A percentile compares a stretch with the other conserved stretches of the same genome.
phyloP scores from a whole-genome alignment of 352 stramenopile genomes.

The Pythium brassicae region DNA sequence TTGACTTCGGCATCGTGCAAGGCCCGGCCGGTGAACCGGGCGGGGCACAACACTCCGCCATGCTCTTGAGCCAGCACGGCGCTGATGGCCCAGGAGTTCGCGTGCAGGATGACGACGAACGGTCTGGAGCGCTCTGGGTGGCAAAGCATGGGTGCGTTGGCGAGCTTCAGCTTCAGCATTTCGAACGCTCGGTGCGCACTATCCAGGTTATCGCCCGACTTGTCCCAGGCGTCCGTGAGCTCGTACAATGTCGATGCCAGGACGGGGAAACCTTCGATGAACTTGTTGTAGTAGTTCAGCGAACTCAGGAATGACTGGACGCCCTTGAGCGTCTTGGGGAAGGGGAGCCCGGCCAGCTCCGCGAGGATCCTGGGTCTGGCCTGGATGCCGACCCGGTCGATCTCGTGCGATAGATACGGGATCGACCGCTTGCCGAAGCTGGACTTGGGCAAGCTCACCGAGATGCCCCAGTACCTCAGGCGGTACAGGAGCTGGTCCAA shows the following conservation, averaged over 20 bases:
- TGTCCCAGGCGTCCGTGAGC: slow-evolving; percentile 3
- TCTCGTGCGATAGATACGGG: slow-evolving; percentile 14
- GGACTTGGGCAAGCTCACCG: slow-evolving; percentile 22
- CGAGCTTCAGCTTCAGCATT: too few relatives aligned
- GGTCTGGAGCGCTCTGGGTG: slow-evolving; percentile 8
- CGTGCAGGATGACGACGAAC: slow-evolving; percentile 14
- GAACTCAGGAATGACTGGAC: slow-evolving; percentile 17
- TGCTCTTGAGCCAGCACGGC: slow-evolving; percentile 9
- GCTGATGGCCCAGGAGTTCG: slow-evolving; percentile 17
- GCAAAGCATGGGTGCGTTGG: too few relatives aligned
- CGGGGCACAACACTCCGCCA: slow-evolving; percentile 7
- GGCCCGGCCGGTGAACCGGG: slow-evolving; percentile 5
- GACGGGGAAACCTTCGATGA: slow-evolving; percentile 19
- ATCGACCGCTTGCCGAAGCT: slow-evolving; percentile 9
- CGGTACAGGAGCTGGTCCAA: slow-evolving; percentile 10
- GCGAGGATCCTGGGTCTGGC: slow-evolving; percentile 12
- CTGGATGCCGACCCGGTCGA: slow-evolving; percentile 4
- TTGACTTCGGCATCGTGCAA: slow-evolving; percentile 12
- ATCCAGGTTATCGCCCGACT: too few relatives aligned
- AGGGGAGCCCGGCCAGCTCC: slow-evolving; percentile 3
- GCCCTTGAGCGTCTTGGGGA: slow-evolving; percentile 15
- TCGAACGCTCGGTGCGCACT: too few relatives aligned
- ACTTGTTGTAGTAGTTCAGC: slow-evolving; percentile 22
- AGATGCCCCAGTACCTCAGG: slow-evolving; percentile 18
- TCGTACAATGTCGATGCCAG: slow-evolving; percentile 15